A percentile compares a stretch with the other conserved stretches of the same genome.
Conservation (phyloP, 768 basidiomycete genomes). For the Pleurotus salmoneostramineus region DNA sequence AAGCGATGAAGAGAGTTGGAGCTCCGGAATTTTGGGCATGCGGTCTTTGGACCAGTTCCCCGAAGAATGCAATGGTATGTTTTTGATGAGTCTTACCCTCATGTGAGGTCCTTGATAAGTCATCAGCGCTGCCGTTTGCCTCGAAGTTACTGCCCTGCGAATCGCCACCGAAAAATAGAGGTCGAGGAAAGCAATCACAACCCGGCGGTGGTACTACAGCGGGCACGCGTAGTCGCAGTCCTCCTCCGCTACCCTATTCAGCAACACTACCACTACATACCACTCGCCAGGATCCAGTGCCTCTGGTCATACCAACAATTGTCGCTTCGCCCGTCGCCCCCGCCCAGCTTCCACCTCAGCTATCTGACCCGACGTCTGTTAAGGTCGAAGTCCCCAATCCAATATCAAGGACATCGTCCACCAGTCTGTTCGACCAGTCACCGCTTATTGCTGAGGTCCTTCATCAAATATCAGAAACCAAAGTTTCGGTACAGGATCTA, state of each 20-base stretch:
- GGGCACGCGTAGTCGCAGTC: conserved; percentile 63
- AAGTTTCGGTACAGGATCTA: conserved; percentile 61
- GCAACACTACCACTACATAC: conserved; percentile 76
- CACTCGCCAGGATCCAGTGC: conserved; percentile 24
- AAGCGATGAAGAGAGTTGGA: conserved; percentile 71
- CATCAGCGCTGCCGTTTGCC: conserved; percentile 46
- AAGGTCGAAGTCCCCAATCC: conserved; percentile 17
- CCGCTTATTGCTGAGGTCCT: conserved; percentile 72
- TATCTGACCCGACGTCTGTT: conserved; percentile 15
- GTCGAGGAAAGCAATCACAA: conserved; percentile 53
- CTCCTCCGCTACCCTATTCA: conserved; percentile 82
- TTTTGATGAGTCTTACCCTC: conserved; percentile 6
- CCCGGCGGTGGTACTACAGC: conserved; percentile 16
- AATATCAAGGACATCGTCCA: conserved; percentile 34
- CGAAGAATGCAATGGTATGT: conserved; percentile 62
- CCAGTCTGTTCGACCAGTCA: conserved; percentile 52
- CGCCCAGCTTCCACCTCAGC: conserved; percentile 19
- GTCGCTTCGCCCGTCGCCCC: conserved; percentile 15
- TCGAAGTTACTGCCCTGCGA: conserved; percentile 43
- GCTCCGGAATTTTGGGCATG: conserved; percentile 73
- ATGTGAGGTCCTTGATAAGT: neutral
- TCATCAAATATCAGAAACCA: conserved; percentile 64
- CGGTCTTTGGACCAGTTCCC: conserved; percentile 64
- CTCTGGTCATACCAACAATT: conserved; percentile 18
- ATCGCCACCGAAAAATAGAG: conserved; percentile 53